Evolutionary conservation across 805 yeast genomes (phyloP).

Genomic region (Ogataea paraovalis): DNA sequence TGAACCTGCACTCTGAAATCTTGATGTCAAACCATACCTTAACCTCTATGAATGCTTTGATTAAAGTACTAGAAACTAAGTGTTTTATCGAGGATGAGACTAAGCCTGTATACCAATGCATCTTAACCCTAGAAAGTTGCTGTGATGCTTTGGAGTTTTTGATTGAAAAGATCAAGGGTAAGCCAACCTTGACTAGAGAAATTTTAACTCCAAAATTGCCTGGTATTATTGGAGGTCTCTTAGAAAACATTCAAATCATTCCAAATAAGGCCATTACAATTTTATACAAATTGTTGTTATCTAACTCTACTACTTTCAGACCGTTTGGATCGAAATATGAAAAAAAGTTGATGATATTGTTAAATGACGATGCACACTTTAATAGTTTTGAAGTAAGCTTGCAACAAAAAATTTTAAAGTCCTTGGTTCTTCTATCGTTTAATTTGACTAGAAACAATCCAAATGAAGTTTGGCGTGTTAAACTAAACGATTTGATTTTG

Average conservation of each 20-base stretch:
- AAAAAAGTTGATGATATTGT: slow-evolving; percentile 36
- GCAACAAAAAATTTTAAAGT: slow-evolving; percentile 40
- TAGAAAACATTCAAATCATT: slow-evolving; percentile 41
- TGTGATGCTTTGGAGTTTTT: slow-evolving; percentile 39
- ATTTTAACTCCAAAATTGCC: slow-evolving; percentile 76
- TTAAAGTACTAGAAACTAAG: slow-evolving; percentile 38
- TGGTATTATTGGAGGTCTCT: slow-evolving; percentile 48
- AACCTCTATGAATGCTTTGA: slow-evolving; percentile 35
- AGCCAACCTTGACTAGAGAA: slow-evolving; percentile 81
- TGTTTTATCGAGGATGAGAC: slow-evolving; percentile 31
- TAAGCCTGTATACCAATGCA: slow-evolving; percentile 22
- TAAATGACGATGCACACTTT: slow-evolving; percentile 32
- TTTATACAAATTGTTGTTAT: slow-evolving; percentile 40
- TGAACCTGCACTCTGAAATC: slow-evolving; percentile 33
- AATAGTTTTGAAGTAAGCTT: slow-evolving; percentile 37
- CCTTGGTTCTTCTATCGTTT: slow-evolving; percentile 53
- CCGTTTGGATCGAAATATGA: slow-evolving; percentile 69
- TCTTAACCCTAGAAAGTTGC: slow-evolving; percentile 30
- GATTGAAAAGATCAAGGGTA: slow-evolving; percentile 58
- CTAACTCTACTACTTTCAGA: slow-evolving; percentile 76
- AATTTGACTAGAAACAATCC: slow-evolving; percentile 50
- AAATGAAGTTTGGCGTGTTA: slow-evolving; percentile 41
- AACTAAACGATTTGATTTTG: slow-evolving; percentile 43
- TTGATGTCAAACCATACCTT: slow-evolving; percentile 40
- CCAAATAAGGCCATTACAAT: slow-evolving; percentile 37